phyloP scores from a whole-genome alignment of 2,329 filamentous ascomycete species.

The Cladophialophora chaetospira region DNA sequence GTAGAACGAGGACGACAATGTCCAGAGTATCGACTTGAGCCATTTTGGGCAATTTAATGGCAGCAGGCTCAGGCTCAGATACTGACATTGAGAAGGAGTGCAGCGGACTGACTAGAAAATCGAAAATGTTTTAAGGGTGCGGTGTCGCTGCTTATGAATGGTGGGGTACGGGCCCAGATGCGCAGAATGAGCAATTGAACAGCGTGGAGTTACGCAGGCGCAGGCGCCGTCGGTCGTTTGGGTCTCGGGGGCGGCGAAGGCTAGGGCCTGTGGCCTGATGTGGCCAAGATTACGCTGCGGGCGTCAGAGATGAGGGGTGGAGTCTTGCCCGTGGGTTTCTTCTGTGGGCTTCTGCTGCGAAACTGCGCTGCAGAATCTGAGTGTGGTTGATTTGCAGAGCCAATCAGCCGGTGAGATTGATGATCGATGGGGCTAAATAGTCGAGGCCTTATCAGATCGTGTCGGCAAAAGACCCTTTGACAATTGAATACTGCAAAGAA shows the following conservation, averaged over 20 bases:
- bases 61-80: slow-evolving; percentile 15
- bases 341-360: neutral
- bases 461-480: neutral
- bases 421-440: slow-evolving; percentile 2
- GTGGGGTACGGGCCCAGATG: slow-evolving; percentile 6
- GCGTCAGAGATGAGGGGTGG: neutral
- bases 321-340: slow-evolving; percentile 1
- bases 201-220: slow-evolving; percentile 22
- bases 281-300: slow-evolving; percentile 22
- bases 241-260: slow-evolving; percentile 8
- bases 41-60: slow-evolving; percentile 58
- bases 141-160: slow-evolving; percentile 12
- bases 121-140: slow-evolving; percentile 1
- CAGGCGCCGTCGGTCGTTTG: slow-evolving; percentile 3
- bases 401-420: neutral
- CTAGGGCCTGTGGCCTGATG: slow-evolving; percentile 31
- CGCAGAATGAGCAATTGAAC: slow-evolving; percentile 14
- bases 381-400: neutral
- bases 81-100: slow-evolving; percentile 3
- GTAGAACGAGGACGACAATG: slow-evolving; percentile 81
- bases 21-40: slow-evolving; percentile 95
- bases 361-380: slow-evolving; percentile 1
- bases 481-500: neutral
- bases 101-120: slow-evolving; percentile 1
- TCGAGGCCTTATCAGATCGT: slow-evolving; percentile 3